These are phyloP conservation scores for Scutellaria galericulata DNA, from an alignment of 257 asterid species.

Conservation along the genomic window DNA sequence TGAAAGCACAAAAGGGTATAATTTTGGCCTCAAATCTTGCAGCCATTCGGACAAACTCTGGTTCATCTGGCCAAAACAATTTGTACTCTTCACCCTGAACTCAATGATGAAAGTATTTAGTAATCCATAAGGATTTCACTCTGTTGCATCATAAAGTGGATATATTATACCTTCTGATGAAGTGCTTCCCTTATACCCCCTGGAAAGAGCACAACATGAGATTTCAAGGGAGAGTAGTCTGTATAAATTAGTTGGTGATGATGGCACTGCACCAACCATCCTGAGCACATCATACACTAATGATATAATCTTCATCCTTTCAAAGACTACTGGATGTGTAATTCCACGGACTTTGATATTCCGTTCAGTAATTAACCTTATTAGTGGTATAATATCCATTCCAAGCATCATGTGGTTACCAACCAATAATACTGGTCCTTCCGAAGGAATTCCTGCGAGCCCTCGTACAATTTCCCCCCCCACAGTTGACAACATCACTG, in stretches of 20 bases:
- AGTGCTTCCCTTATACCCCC: conserved; percentile 30
- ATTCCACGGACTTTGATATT: conserved; percentile 7
- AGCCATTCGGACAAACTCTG: conserved; percentile 37
- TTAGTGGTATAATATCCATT: neutral
- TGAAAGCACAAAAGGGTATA: conserved; percentile 33
- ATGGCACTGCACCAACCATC: conserved; percentile 25
- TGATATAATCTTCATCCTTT: neutral
- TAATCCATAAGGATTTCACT: neutral
- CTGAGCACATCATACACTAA: conserved; percentile 1
- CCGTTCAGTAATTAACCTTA: neutral
- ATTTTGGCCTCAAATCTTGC: conserved; percentile 32
- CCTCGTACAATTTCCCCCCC: conserved; percentile 26
- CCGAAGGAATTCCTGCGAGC: conserved; percentile 31
- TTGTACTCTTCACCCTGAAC: conserved; percentile 31
- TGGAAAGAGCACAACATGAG: conserved; percentile 33
- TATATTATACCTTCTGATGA: conserved; percentile 25
- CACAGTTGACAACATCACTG: conserved; percentile 24
- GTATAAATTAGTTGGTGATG: conserved; percentile 23
- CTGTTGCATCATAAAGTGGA: neutral
- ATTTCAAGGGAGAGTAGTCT: conserved; percentile 15
- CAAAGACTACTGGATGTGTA: conserved; percentile 21
- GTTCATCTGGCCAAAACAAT: conserved; percentile 27
- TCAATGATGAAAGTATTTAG: neutral
- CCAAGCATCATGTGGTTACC: conserved; percentile 31
- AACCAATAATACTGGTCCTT: conserved; percentile 28